Base-by-base conservation (phyloP, 495 filamentous ascomycete species). In the Darksidea phi region DNA sequence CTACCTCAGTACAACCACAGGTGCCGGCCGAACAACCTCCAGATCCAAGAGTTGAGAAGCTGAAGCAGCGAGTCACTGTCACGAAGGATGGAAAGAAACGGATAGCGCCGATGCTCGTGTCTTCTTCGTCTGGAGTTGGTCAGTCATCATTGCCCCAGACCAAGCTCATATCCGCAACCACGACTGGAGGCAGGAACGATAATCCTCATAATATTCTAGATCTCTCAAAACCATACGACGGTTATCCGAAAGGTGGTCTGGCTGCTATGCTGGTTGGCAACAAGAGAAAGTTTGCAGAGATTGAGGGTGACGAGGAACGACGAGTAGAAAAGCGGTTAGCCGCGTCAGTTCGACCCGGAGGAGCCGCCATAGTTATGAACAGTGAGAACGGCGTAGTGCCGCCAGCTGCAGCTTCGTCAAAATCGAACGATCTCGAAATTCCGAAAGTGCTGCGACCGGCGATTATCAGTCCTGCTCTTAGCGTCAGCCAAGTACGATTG, bases 11-110 rank as follows among this genome's bases (percentile, higher is more conserved):
- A 48, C 48, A 64, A 23, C 17, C 24, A 17, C 62, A 53, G 17
- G 34, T 64, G 38, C 64, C 70, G 21, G 58, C 70, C 36, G 61
- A 66, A 53, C 76, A 88, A 59, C 79, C 82, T 1, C 80, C 84
- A 48, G 80, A 83, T 59, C 82, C 81, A 18, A 86, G 88, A 64
- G 77, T 95, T 36, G 88, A 90, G 49, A 83, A 84, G 54, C 71
- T 97, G 59, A 97, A 97, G 72, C 85, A 90, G 49, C 86, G 93
- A 10, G 90, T 96, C 7, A 96, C 91, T 17, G 88, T 95, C 48
- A 96, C 91, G 1, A 97, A 97, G 72, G 94, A 99, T 54, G 94
- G 94, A 17, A 97, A 91, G 75, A 99, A 97, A 75, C 84, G 95
- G 23, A 91, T 99, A 54, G 89, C 90, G 2, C 94, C 94, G 6